Percentiles rank a stretch among this genome's conserved stretches.
Conservation (phyloP, 2,329 filamentous ascomycete species). For the Fusarium algeriense region DNA sequence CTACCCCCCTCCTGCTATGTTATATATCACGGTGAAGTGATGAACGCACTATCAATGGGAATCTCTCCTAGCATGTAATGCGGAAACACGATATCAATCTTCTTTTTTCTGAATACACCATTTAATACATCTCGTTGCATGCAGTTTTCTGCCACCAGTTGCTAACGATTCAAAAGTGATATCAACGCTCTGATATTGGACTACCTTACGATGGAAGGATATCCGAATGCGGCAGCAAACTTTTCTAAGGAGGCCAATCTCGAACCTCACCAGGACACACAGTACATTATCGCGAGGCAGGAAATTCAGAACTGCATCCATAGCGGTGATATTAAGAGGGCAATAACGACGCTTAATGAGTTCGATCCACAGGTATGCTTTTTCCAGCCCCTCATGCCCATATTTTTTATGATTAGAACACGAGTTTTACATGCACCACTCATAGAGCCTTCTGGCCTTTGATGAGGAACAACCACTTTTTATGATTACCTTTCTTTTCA, state of each 20-base stretch:
- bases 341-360: constrained; percentile 90
- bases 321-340: constrained; percentile 83
- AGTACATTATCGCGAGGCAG: constrained; percentile 81
- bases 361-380: constrained; percentile 88
- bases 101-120: constrained; percentile 70
- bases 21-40: constrained; percentile 61
- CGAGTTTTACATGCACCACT: constrained; percentile 99
- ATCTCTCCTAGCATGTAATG: constrained; percentile 99
- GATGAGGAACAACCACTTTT: constrained; percentile 86
- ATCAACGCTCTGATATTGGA: constrained; percentile 97
- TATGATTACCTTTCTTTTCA: constrained; percentile 49
- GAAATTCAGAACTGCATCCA: constrained; percentile 89
- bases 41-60: constrained; percentile 98
- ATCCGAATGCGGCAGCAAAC: constrained; percentile 89
- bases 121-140: constrained; percentile 5
- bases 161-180: constrained; percentile 71
- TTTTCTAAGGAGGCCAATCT: constrained; percentile 96
- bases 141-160: constrained; percentile 5
- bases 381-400: constrained; percentile 52
- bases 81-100: constrained; percentile 80
- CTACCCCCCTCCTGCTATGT: background rate
- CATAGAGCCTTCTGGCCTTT: constrained; percentile 88
- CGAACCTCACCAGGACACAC: constrained; percentile 75
- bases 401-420: constrained; percentile 84
- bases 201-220: constrained; percentile 96